Evolutionary conservation across 1,284 basidiomycete genomes (phyloP).

Genomic region (Trametes versicolor): DNA sequence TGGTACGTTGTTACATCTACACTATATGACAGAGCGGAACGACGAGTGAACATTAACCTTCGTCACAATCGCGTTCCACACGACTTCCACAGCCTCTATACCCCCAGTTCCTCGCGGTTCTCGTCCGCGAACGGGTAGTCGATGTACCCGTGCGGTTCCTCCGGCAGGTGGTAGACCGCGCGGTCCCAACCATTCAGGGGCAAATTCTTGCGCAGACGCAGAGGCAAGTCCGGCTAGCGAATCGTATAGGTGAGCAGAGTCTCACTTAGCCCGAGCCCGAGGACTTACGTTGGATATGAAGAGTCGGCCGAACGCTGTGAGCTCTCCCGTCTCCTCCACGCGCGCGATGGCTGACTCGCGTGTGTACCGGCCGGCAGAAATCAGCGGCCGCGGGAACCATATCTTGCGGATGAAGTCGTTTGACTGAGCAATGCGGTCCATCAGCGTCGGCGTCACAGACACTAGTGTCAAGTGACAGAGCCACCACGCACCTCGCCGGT

Average conservation of each 20-base stretch:
- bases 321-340: conserved; percentile 46
- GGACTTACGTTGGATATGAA: conserved; percentile 56
- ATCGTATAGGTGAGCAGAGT: background rate
- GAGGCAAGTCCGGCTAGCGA: conserved; percentile 59
- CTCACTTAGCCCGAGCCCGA: background rate
- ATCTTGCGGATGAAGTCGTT: conserved; percentile 47
- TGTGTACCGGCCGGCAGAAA: conserved; percentile 51
- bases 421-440: conserved; percentile 25
- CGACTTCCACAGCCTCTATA: background rate
- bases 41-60: background rate
- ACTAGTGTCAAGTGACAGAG: background rate
- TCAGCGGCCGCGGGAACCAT: conserved; percentile 43
- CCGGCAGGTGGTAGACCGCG: conserved; percentile 48
- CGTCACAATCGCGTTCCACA: background rate
- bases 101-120: conserved; percentile 13
- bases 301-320: conserved; percentile 58
- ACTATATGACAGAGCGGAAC: no score
- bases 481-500: conserved; percentile 7
- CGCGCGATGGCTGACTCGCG: conserved; percentile 42
- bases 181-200: conserved; percentile 46
- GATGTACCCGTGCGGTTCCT: conserved; percentile 48
- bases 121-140: conserved; percentile 50
- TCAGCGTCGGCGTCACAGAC: background rate
- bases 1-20: background rate
- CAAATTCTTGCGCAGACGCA: conserved; percentile 51